Evolutionary conservation across 2,329 filamentous ascomycete species (phyloP), one percentile per base, ranked within the genome.

Genomic region (Emmonsiellopsis sp.): DNA sequence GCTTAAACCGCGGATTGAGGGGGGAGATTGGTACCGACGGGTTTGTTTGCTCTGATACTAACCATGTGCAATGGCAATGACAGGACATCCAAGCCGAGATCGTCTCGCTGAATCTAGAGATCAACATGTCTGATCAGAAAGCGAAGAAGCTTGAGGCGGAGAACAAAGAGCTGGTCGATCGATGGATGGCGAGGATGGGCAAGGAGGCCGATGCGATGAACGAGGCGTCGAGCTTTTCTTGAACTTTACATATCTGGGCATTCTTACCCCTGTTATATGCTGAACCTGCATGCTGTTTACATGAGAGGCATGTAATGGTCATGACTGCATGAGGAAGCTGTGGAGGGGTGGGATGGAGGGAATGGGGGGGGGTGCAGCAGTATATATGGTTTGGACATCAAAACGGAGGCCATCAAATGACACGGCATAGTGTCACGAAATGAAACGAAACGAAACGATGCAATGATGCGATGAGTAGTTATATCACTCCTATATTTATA

Each of bases 61-160:
- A 27, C 5, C 21, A 27, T 27, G 21, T 27, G 21, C 21, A 3
- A 27, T 27, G 21, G 21, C 21, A 5, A 27, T 27, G 21, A 27
- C 62, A 86, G 80, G 81, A 92, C 63, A 85, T 95, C 51, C 92
- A 97, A 72, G 91, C 96, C 70, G 93, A 98, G 69, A 85, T 95
- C 70, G 84, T 95, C 49, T 85, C 88, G 1, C 73, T 96, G 46
- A 91, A 91, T 60, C 76, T 97, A 59, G 87, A 97, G 69, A 77
- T 96, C 43, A 90, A 93, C 61, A 82, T 96, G 75, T 84, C 86
- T 2, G 90, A 94, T 67, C 81, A 91, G 66, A 82, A 83, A 64
- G 77, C 80, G 32, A 83, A 85, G 65, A 84, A 83, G 68, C 74
- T 95, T 57, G 81, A 84, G 65, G 79, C 77, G 55, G 93, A 97